Percentiles rank a stretch among this genome's conserved stretches.
These are phyloP conservation scores for Biscutella laevigata DNA, from an alignment of 441 rosid genomes.

Conservation along the genomic window DNA sequence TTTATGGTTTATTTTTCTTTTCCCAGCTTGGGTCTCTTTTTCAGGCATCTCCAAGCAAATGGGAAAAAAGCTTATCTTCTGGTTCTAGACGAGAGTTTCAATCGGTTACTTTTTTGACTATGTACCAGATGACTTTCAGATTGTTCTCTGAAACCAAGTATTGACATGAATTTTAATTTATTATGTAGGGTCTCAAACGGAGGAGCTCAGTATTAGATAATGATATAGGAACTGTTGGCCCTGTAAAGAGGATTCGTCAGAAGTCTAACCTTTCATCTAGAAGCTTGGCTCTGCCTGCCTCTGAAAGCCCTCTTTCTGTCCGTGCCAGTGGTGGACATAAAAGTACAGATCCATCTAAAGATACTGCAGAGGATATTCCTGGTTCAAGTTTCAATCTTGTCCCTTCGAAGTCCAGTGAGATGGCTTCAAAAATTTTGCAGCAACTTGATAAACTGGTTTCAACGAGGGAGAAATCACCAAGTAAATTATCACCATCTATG, in stretches of 20 bases:
- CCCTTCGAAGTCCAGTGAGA: constrained; percentile 68
- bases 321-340: constrained; percentile 29
- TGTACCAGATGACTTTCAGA: neutral
- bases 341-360: constrained; percentile 23
- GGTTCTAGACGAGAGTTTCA: constrained; percentile 57
- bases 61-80: constrained; percentile 44
- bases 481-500: constrained; percentile 71
- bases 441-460: constrained; percentile 60
- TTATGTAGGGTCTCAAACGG: constrained; percentile 64
- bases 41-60: constrained; percentile 40
- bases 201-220: constrained; percentile 67
- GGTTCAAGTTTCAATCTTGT: constrained; percentile 41
- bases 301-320: constrained; percentile 31
- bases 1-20: constrained; percentile 9
- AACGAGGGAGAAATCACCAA: constrained; percentile 62
- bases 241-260: constrained; percentile 86
- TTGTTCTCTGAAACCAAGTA: neutral
- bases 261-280: constrained; percentile 55
- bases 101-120: constrained; percentile 16
- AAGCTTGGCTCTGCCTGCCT: constrained; percentile 36
- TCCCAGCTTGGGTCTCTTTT: constrained; percentile 49
- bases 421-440: constrained; percentile 73
- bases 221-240: constrained; percentile 73
- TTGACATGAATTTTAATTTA: constrained; percentile 8
- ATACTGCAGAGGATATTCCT: constrained; percentile 32